Base-by-base conservation (phyloP, 345 rosid genomes). In the Psidium friedrichsthalianum region DNA sequence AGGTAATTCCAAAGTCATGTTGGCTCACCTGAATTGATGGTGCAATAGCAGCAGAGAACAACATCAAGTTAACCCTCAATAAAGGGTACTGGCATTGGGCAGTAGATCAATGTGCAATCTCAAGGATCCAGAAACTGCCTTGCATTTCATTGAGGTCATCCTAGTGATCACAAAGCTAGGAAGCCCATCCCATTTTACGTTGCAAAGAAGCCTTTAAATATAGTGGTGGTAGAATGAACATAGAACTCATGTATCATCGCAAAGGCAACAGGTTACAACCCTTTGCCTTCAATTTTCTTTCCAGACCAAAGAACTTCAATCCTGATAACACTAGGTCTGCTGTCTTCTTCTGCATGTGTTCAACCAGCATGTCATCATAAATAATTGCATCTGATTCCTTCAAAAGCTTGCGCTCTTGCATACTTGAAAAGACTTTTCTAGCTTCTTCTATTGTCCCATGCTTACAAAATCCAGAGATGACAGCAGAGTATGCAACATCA, bases 251-350 rank as follows among this genome's bases (percentile, higher is more conserved):
- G 78, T 2, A 74, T 42, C 83, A 74, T 86, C 83, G 76, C 4
- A 49, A 12, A 84, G 85, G 76, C 83, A 76, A 74, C 83, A 83
- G 6, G 32, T 86, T 92, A 86, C 91, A 90, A 74, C 98, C 96
- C 87, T 91, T 97, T 85, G 91, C 93, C 89, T 91, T 97, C 90
- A 96, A 88, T 90, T 93, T 97, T 42, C 94, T 93, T 88, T 95
- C 98, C n/a, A 97, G 92, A 86, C 98, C 96, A 69, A 97, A 96
- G 89, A 97, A 95, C 88, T 92, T 94, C 85, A 93, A 58, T 86
- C 98, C 98, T 7, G 94, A 90, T 83, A 93, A 85, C 83, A 95
- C 92, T 86, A 95, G 89, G 87, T 93, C 96, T 49, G 98, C 98
- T 47, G 98, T 93, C 89, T 93, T 94, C 94, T 92, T 93, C 93